A percentile compares a stretch with the other conserved stretches of the same genome.
Evolutionary conservation across 306 rosid species (phyloP).

Genomic region (Canavalia ensiformis): DNA sequence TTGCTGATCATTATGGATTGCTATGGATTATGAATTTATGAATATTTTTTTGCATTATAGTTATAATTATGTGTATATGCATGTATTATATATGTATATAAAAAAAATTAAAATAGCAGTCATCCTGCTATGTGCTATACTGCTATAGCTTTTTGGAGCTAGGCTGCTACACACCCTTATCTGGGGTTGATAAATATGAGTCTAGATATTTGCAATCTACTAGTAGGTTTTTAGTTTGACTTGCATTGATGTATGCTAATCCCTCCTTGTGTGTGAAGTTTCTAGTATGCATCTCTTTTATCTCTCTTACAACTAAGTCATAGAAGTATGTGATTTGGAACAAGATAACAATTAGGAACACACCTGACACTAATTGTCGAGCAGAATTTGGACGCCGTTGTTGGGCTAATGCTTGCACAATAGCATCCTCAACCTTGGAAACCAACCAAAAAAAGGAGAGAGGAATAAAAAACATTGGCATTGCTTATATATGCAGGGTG

Average conservation of each 20-base stretch:
- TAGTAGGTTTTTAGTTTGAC: not conserved
- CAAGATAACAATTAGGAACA: conserved; percentile 39
- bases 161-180: too few relatives aligned
- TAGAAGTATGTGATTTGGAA: conserved; percentile 28
- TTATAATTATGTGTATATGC: too few relatives aligned
- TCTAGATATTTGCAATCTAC: not conserved
- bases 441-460: conserved; percentile 5
- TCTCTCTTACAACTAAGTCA: conserved; percentile 24
- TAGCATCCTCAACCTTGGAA: conserved; percentile 86
- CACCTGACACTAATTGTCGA: conserved; percentile 76
- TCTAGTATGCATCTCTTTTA: not conserved
- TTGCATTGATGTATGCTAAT: not conserved
- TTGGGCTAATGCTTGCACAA: conserved; percentile 86
- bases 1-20: too few relatives aligned
- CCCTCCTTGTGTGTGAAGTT: not conserved
- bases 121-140: too few relatives aligned
- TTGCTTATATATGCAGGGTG: conserved; percentile 2
- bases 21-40: too few relatives aligned
- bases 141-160: too few relatives aligned
- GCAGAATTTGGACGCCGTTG: conserved; percentile 86
- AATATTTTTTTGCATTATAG: too few relatives aligned
- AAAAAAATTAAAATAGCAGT: too few relatives aligned
- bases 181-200: not conserved
- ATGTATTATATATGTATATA: too few relatives aligned
- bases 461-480: conserved; percentile 26